Conservation (phyloP, 2,329 filamentous ascomycete species). For the Penicillium psychrosexuale region DNA sequence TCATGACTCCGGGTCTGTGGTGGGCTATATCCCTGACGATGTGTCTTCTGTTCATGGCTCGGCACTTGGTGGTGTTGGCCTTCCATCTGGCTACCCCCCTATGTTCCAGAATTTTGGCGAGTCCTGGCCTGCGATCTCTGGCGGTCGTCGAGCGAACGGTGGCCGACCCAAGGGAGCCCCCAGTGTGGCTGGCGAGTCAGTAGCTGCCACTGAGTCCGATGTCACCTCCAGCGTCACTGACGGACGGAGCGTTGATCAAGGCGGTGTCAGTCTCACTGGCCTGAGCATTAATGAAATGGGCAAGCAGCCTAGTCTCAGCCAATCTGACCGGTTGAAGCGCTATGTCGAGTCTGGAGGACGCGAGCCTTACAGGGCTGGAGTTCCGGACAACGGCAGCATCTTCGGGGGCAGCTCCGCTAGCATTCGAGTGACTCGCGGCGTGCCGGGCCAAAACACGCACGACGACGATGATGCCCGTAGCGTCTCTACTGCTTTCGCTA, state of each 20-base stretch:
- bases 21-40: constrained; percentile 95
- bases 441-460: constrained; percentile 46
- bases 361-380: constrained; percentile 50
- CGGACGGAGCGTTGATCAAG: constrained; percentile 69
- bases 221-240: constrained; percentile 73
- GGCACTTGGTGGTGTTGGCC: constrained; percentile 77
- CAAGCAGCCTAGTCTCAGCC: constrained; percentile 71
- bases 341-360: constrained; percentile 86
- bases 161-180: constrained; percentile 65
- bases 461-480: constrained; percentile 90
- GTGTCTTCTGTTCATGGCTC: constrained; percentile 95
- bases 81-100: constrained; percentile 79
- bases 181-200: constrained; percentile 86
- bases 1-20: constrained; percentile 78
- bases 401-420: constrained; percentile 60
- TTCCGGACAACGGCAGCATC: constrained; percentile 60
- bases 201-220: constrained; percentile 88
- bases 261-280: constrained; percentile 85
- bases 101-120: constrained; percentile 97
- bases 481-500: constrained; percentile 93
- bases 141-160: constrained; percentile 62
- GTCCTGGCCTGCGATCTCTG: constrained; percentile 79
- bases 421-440: constrained; percentile 48
- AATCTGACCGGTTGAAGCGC: constrained; percentile 87
- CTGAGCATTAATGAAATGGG: constrained; percentile 68